Evolutionary conservation across 139 green algal genomes (phyloP).

Genomic region (Chlorokybus atmophyticus): DNA sequence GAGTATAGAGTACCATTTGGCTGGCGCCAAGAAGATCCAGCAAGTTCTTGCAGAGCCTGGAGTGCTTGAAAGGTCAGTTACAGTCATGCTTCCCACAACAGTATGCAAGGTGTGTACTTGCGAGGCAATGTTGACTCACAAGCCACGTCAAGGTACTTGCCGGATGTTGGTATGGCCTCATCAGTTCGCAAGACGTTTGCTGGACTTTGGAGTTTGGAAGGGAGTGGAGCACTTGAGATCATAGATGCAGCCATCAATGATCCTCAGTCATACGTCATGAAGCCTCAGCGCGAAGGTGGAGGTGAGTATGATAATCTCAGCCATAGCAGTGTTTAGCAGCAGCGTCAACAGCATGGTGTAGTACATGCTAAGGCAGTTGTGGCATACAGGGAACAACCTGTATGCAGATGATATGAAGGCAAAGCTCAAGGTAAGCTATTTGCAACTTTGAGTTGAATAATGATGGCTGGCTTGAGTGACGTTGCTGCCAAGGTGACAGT

Average conservation of each 20-base stretch:
- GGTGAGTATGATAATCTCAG: no score
- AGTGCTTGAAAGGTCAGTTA: slow-evolving; percentile 42
- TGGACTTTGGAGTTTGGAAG: slow-evolving; percentile 78
- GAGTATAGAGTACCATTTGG: slow-evolving; percentile 74
- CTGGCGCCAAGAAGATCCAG: slow-evolving; percentile 90
- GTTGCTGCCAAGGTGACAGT: no score
- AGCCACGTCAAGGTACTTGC: no score
- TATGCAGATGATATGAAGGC: slow-evolving; percentile 61
- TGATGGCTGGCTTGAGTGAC: no score
- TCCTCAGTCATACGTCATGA: slow-evolving; percentile 79
- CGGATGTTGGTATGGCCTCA: background rate
- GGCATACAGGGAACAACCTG: slow-evolving; percentile 89
- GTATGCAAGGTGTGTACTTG: no score
- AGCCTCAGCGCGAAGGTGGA: slow-evolving; percentile 76
- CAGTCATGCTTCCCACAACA: no score
- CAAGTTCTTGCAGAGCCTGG: slow-evolving; percentile 55
- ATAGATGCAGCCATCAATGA: slow-evolving; percentile 39
- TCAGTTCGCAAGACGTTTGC: slow-evolving; percentile 69
- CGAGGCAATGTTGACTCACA: no score
- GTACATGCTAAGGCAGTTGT: no score
- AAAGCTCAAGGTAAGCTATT: no score
- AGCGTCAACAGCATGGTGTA: no score
- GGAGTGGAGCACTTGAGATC: slow-evolving; percentile 33
- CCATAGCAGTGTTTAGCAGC: no score
- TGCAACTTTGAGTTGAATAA: no score